A percentile compares a stretch with the other conserved stretches of the same genome.
phyloP scores from a whole-genome alignment of 164 flowering plant species.

The Kalanchoe fedtschenkoi region DNA sequence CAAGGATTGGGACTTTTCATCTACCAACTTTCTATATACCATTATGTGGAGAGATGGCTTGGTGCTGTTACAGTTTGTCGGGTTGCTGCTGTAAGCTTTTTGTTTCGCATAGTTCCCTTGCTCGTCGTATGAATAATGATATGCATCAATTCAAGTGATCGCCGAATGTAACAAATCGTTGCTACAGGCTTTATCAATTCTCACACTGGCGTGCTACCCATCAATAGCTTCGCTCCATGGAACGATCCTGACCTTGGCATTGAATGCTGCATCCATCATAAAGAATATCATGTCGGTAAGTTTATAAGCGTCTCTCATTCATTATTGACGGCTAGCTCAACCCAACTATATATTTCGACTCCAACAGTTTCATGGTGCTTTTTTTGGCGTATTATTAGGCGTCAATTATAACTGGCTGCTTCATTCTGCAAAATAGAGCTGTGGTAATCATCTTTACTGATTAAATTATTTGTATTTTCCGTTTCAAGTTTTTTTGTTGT shows the following conservation, averaged over 20 bases:
- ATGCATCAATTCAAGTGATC: neutral
- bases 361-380: neutral
- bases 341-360: too few relatives aligned
- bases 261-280: neutral
- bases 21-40: conserved; percentile 23
- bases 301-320: neutral
- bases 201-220: neutral
- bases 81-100: conserved; percentile 18
- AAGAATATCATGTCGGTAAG: conserved; percentile 26
- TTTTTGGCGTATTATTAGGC: conserved; percentile 16
- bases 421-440: conserved; percentile 48
- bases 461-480: too few relatives aligned
- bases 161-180: too few relatives aligned
- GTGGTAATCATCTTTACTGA: conserved; percentile 47
- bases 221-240: neutral
- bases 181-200: conserved; percentile 4
- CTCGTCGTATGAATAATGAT: neutral
- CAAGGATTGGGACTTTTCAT: conserved; percentile 28
- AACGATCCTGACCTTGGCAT: neutral
- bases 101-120: neutral
- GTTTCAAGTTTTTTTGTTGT: too few relatives aligned
- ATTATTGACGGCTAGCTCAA: neutral
- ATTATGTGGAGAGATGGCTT: conserved; percentile 19
- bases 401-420: conserved; percentile 32
- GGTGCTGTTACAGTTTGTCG: conserved; percentile 21